These are phyloP conservation scores for Acanthamoeba castellanii DNA, from an alignment of 208 protist species.

Conservation along the genomic window DNA sequence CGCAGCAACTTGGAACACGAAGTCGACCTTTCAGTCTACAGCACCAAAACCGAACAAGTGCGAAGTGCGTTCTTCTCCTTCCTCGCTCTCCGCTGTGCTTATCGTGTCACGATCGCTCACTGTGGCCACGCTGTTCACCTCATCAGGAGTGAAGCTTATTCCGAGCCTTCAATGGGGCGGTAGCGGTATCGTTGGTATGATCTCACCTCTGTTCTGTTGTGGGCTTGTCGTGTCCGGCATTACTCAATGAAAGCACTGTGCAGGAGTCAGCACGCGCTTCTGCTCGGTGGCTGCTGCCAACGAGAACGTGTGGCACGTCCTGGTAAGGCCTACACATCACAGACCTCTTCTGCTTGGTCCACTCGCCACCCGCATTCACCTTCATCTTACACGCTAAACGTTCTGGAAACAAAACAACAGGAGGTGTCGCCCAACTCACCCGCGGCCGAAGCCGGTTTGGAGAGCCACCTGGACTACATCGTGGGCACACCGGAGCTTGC, in stretches of 20 bases:
- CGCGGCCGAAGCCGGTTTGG: slow-evolving; percentile 44
- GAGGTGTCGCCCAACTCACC: slow-evolving; percentile 49
- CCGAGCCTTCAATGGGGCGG: slow-evolving; percentile 57
- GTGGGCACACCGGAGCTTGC: slow-evolving; percentile 40
- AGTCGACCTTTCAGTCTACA: slow-evolving; percentile 48
- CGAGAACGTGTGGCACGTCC: slow-evolving; percentile 66
- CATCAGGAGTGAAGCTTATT: slow-evolving; percentile 1
- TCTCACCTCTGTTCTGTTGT: neutral
- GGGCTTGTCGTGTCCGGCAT: neutral
- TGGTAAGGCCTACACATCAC: neutral
- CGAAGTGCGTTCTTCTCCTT: neutral
- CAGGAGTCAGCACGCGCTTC: slow-evolving; percentile 36
- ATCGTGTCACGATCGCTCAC: neutral
- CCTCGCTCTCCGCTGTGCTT: neutral
- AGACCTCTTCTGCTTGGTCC: neutral
- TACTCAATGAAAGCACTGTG: neutral
- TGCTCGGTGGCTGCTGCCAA: slow-evolving; percentile 23
- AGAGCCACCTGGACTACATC: slow-evolving; percentile 53
- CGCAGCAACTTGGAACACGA: slow-evolving; percentile 48
- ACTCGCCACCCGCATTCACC: neutral
- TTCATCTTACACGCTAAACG: neutral
- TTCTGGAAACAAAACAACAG: neutral
- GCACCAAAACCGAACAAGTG: neutral
- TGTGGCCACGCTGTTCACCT: no score
- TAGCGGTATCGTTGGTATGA: slow-evolving; percentile 26